phyloP scores from a whole-genome alignment of 1,284 basidiomycete species.

The Ceratobasidium sp. region DNA sequence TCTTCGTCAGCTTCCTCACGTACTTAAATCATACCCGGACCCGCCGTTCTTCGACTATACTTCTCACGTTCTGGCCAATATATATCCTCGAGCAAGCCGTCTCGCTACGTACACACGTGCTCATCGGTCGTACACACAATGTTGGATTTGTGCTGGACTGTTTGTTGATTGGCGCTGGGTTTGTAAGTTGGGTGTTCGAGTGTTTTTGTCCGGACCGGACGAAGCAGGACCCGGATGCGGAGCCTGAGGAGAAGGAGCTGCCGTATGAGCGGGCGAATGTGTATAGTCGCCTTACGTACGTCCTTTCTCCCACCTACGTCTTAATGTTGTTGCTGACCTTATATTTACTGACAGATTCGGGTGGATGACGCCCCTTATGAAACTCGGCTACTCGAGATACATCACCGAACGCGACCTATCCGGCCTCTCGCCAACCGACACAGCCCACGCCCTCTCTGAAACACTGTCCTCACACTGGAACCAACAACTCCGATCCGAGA shows the following conservation, averaged over 20 bases:
- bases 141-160: slow-evolving; percentile 67
- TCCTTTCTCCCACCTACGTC: slow-evolving; percentile 45
- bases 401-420: slow-evolving; percentile 86
- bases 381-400: slow-evolving; percentile 61
- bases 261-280: slow-evolving; percentile 88
- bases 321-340: slow-evolving; percentile 23
- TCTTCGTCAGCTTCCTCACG: slow-evolving; percentile 68
- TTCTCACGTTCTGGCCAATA: slow-evolving; percentile 88
- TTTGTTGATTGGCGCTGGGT: slow-evolving; percentile 65
- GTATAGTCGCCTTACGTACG: slow-evolving; percentile 65
- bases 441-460: slow-evolving; percentile 78
- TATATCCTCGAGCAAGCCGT: slow-evolving; percentile 71
- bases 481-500: slow-evolving; percentile 45
- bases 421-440: slow-evolving; percentile 75
- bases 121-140: slow-evolving; percentile 55
- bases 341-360: slow-evolving; percentile 67
- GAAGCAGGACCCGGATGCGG: slow-evolving; percentile 34
- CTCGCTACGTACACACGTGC: slow-evolving; percentile 72
- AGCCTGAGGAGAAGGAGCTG: slow-evolving; percentile 67
- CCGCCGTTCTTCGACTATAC: slow-evolving; percentile 78
- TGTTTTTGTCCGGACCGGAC: slow-evolving; percentile 76
- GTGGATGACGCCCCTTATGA: slow-evolving; percentile 86
- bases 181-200: slow-evolving; percentile 77
- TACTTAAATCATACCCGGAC: slow-evolving; percentile 81
- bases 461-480: slow-evolving; percentile 68